Conservation (phyloP, 2,329 filamentous ascomycete species). For the Scleromitrula shiraiana region DNA sequence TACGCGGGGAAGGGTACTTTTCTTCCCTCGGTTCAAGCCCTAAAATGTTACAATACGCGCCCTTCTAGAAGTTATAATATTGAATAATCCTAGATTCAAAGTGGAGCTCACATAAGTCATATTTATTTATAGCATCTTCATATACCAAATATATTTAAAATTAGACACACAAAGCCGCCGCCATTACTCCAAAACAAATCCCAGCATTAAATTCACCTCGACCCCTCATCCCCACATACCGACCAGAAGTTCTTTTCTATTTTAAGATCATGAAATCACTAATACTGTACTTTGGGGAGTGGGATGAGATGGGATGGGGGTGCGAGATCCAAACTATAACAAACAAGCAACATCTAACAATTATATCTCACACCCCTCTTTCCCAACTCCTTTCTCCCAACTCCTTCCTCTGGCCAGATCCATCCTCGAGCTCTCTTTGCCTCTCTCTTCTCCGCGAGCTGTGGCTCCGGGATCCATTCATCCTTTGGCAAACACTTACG, state of each 20-base stretch:
- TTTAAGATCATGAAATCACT: too few relatives aligned
- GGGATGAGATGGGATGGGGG: neutral
- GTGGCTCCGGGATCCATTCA: constrained; percentile 67
- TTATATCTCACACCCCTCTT: constrained; percentile 54
- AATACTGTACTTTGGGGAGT: neutral
- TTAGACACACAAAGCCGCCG: neutral
- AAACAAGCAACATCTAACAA: constrained; percentile 15
- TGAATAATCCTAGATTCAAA: too few relatives aligned
- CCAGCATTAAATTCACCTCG: neutral
- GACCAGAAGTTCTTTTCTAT: too few relatives aligned
- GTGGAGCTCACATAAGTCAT: too few relatives aligned
- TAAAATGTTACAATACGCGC: too few relatives aligned
- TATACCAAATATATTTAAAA: neutral
- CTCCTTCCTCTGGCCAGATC: constrained; percentile 66
- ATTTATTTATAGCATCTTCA: too few relatives aligned
- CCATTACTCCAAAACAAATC: neutral
- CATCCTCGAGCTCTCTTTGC: constrained; percentile 67
- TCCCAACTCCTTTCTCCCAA: constrained; percentile 64
- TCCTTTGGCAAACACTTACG: constrained; percentile 64
- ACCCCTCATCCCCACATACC: neutral
- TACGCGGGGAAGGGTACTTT: too few relatives aligned
- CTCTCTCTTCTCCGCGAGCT: constrained; percentile 66
- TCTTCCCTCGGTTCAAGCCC: too few relatives aligned
- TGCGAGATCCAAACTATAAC: too few relatives aligned
- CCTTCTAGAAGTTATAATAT: too few relatives aligned